Evolutionary conservation across 441 rosid species (phyloP).

Genomic region (Sinapis alba): DNA sequence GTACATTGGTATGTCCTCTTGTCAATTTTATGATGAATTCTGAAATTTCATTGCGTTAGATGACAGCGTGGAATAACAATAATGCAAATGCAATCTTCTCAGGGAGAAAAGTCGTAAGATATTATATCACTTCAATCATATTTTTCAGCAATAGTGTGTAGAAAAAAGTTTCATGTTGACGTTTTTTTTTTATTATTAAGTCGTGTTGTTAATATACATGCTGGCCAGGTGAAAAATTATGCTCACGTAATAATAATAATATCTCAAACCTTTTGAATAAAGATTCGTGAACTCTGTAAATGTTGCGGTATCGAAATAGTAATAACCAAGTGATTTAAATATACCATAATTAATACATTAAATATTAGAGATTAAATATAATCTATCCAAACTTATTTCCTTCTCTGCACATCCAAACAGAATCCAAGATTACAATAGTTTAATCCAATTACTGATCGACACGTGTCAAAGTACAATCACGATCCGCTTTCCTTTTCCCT

Average conservation of each 20-base stretch:
- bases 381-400: constrained; percentile 23
- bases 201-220: neutral
- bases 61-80: constrained; percentile 20
- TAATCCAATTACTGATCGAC: neutral
- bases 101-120: constrained; percentile 1
- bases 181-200: neutral
- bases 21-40: neutral
- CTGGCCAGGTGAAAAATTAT: too few species aligned
- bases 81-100: neutral
- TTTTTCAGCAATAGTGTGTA: neutral
- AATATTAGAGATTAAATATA: neutral
- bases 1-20: neutral
- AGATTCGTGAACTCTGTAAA: neutral
- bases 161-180: neutral
- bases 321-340: neutral
- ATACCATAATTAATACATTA: neutral
- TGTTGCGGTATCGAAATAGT: too few species aligned
- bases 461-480: constrained; percentile 30
- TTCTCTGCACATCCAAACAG: constrained; percentile 41
- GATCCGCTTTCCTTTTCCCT: constrained; percentile 27
- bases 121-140: neutral
- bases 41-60: constrained; percentile 4
- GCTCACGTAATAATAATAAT: too few species aligned
- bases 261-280: too few species aligned
- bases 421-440: constrained; percentile 38